Conservation (phyloP, 2,329 filamentous ascomycete genomes). For the Alternaria viburni region DNA sequence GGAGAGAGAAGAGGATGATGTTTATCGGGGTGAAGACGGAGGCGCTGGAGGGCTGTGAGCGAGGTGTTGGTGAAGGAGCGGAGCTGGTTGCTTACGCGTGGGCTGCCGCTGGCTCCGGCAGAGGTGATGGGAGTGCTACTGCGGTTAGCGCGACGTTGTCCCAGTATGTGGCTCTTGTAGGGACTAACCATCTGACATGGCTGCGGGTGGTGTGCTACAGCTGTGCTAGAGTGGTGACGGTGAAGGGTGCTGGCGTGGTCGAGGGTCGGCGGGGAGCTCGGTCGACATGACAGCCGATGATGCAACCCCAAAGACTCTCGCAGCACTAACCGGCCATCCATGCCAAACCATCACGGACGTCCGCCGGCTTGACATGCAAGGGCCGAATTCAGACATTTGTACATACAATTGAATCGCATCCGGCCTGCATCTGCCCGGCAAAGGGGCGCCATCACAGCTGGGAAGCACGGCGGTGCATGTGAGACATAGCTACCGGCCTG, state of each 20-base stretch:
- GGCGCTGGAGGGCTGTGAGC: constrained; percentile 50
- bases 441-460: constrained; percentile 2
- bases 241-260: constrained; percentile 1
- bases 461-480: background rate
- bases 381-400: background rate
- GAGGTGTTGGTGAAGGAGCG: background rate
- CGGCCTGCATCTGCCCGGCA: constrained; percentile 1
- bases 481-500: constrained; percentile 4
- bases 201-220: background rate
- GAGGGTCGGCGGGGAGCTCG: background rate
- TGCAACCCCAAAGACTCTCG: background rate
- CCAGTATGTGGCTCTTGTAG: background rate
- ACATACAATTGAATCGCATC: background rate
- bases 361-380: background rate
- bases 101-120: constrained; percentile 58
- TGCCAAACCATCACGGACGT: background rate
- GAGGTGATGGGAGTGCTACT: constrained; percentile 65
- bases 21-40: constrained; percentile 66
- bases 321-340: background rate
- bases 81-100: constrained; percentile 49
- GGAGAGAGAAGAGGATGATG: constrained; percentile 64
- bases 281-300: background rate
- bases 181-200: constrained; percentile 35
- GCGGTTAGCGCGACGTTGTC: background rate
- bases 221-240: background rate